phyloP scores from a whole-genome alignment of 2,329 filamentous ascomycete genomes.

The Cladophialophora yegresii region DNA sequence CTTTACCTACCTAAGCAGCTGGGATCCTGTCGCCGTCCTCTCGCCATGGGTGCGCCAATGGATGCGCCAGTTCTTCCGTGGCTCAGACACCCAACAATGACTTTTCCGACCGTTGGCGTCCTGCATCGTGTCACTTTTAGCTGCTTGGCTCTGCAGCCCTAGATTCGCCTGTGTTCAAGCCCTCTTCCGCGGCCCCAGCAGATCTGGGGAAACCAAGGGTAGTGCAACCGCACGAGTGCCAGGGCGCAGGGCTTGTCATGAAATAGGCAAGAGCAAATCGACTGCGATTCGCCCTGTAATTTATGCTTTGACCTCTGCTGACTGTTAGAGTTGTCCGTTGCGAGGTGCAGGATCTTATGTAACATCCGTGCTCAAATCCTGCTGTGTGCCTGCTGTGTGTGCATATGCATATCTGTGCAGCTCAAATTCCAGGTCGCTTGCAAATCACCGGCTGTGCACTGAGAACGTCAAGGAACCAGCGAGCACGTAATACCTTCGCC shows the following conservation, averaged over 20 bases:
- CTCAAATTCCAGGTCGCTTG: neutral
- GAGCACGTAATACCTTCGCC: neutral
- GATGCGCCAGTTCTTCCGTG: neutral
- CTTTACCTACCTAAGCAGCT: neutral
- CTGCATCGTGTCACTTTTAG: slow-evolving; percentile 2
- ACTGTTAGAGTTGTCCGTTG: neutral
- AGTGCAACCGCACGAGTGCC: neutral
- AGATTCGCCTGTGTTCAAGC: neutral
- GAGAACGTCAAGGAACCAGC: neutral
- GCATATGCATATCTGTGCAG: neutral
- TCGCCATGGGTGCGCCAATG: too few relatives aligned
- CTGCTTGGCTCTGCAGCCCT: neutral
- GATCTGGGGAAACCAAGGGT: neutral
- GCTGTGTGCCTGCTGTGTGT: neutral
- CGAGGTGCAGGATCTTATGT: slow-evolving; percentile 1
- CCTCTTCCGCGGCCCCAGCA: neutral
- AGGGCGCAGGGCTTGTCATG: neutral
- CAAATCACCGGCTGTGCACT: neutral
- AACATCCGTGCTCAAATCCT: neutral
- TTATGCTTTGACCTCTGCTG: neutral
- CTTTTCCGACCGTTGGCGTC: neutral
- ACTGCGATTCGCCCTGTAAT: neutral
- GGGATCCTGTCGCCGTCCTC: neutral
- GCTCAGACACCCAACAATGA: neutral
- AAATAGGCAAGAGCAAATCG: neutral